Evolutionary conservation across 108 stramenopile genomes (phyloP).

Genomic region (Skeletonema grethae): DNA sequence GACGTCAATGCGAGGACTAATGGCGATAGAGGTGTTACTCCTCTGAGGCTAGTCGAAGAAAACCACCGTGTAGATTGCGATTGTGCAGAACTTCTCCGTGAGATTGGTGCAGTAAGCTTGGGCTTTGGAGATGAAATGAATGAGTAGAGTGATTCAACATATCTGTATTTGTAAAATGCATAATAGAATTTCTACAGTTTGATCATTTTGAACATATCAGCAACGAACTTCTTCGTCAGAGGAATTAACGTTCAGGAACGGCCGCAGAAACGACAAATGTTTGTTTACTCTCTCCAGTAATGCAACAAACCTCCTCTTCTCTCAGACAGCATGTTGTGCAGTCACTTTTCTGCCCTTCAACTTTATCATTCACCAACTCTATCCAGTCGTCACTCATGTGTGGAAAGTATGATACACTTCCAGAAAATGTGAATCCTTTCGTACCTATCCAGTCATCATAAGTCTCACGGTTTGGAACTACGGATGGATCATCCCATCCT

Average conservation of each 20-base stretch:
- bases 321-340: constrained; percentile 11
- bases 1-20: constrained; percentile 49
- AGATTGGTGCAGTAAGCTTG: constrained; percentile 31
- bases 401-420: constrained; percentile 70
- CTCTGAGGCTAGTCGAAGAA: constrained; percentile 34
- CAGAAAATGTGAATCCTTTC: constrained; percentile 59
- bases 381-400: constrained; percentile 81
- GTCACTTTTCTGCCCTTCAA: background rate
- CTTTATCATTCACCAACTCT: constrained; percentile 56
- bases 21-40: constrained; percentile 31
- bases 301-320: constrained; percentile 36
- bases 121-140: constrained; percentile 28
- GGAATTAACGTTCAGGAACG: background rate
- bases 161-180: too few relatives aligned
- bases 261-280: constrained; percentile 17
- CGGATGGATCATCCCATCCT: constrained; percentile 84
- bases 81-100: constrained; percentile 24
- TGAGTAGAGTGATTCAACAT: constrained; percentile 1
- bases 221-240: too few relatives aligned
- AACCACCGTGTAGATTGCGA: constrained; percentile 37
- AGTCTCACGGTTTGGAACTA: constrained; percentile 63
- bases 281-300: constrained; percentile 17
- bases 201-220: too few relatives aligned
- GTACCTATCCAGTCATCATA: constrained; percentile 71
- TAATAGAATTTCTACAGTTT: too few relatives aligned